These are phyloP conservation scores for Chytriomyces confervae DNA, from an alignment of 192 early-diverging fungal species.

Conservation along the genomic window DNA sequence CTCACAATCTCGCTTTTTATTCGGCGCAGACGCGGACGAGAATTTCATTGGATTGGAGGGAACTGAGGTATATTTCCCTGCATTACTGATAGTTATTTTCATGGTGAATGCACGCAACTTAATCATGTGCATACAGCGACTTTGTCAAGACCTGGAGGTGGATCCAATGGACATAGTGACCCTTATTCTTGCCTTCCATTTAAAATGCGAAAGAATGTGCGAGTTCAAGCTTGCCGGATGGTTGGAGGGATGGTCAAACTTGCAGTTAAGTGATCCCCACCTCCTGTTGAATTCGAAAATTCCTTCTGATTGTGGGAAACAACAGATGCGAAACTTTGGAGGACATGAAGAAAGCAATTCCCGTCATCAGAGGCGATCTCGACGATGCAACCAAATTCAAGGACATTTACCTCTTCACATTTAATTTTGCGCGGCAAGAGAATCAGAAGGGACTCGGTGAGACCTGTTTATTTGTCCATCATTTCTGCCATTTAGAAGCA, in stretches of 20 bases:
- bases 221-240: slow-evolving; percentile 76
- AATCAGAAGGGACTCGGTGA: slow-evolving; percentile 79
- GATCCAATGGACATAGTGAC: slow-evolving; percentile 77
- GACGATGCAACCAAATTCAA: slow-evolving; percentile 63
- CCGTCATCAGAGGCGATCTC: slow-evolving; percentile 57
- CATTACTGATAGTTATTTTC: neutral
- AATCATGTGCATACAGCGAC: slow-evolving; percentile 29
- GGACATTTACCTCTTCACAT: slow-evolving; percentile 78
- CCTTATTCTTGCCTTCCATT: slow-evolving; percentile 71
- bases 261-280: slow-evolving; percentile 44
- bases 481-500: neutral
- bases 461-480: neutral
- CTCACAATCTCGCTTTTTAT: neutral
- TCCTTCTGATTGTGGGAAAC: no score
- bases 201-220: slow-evolving; percentile 73
- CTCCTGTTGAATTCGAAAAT: no score
- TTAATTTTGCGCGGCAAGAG: slow-evolving; percentile 71
- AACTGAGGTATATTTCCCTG: slow-evolving; percentile 50
- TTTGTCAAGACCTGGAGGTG: slow-evolving; percentile 72
- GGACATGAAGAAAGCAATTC: slow-evolving; percentile 60
- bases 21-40: slow-evolving; percentile 58
- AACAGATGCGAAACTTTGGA: slow-evolving; percentile 66
- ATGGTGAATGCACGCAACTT: neutral
- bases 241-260: slow-evolving; percentile 72
- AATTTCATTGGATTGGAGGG: slow-evolving; percentile 76